Evolutionary conservation across 345 rosid genomes (phyloP).

Genomic region (Pistacia integerrima): DNA sequence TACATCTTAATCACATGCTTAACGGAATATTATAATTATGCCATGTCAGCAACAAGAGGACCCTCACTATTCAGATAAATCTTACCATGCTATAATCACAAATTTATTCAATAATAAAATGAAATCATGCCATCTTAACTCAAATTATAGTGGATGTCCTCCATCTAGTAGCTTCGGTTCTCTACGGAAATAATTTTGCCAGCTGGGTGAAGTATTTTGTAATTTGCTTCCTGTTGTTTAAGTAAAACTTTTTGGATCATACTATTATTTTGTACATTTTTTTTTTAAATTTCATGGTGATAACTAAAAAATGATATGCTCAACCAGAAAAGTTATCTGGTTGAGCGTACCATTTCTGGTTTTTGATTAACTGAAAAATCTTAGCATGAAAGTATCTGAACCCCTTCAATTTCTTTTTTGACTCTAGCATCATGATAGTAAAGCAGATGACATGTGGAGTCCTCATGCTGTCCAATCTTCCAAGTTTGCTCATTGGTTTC

Average conservation of each 20-base stretch:
- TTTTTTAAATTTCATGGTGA: too few species aligned
- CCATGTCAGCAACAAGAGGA: background rate
- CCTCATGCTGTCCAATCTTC: constrained; percentile 62
- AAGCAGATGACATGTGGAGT: constrained; percentile 49
- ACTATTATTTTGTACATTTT: background rate
- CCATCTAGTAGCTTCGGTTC: background rate
- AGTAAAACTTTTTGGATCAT: background rate
- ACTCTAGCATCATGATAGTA: constrained; percentile 49
- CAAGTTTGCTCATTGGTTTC: constrained; percentile 85
- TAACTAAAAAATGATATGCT: too few species aligned
- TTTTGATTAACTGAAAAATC: background rate
- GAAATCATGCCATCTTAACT: background rate
- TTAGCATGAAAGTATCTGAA: constrained; percentile 19
- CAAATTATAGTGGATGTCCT: background rate
- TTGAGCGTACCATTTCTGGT: background rate
- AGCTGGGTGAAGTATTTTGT: background rate
- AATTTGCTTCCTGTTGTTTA: background rate
- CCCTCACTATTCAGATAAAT: background rate
- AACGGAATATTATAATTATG: background rate
- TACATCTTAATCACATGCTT: background rate
- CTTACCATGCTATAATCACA: background rate
- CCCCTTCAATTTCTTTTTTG: constrained; percentile 21
- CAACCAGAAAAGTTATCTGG: background rate
- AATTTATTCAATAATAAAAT: background rate
- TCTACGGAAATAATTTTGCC: background rate